Base-by-base conservation (phyloP, 352 stramenopile species). In the Halophytophthora polymorphica region DNA sequence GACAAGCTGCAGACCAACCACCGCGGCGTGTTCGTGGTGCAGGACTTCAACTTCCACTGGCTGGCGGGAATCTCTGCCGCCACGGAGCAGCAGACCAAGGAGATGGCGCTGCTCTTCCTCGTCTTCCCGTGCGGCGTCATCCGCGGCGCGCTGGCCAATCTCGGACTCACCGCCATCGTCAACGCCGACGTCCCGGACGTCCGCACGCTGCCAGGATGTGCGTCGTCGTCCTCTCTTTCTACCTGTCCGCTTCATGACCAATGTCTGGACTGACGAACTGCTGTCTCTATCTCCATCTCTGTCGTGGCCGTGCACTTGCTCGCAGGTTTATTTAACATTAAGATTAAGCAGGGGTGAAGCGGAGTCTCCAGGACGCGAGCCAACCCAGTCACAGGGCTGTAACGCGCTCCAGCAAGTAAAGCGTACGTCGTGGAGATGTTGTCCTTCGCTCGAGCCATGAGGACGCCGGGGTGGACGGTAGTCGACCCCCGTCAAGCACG, bases 1-100 rank as follows among this genome's bases (percentile, higher is more conserved):
- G 95, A 98, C 69, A 98, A 98, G 75, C 71, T 99, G 29, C 95
- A 98, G 79, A 98, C 96, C 19, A 99, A 99, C 73, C 95, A 99
- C 69, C 71, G 93, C 18, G 85, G 85, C 39, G 83, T 95, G 31
- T 96, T 98, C 69, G 96, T 99, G 29, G 78, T 99, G 35, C 96
- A 98, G 66, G 96, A 99, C 71, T 93, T 96, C 48, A 90, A 85
- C 45, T 95, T 98, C 39, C 82, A 85, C 41, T 98, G 93, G 95
- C 66, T 98, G 7, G 69, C 76, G 11, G 68, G 73, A 2, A 91
- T 96, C 41, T 95, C 90, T 3, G 73, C 81, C 22, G 77, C 71
- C 7, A 88, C 59, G 25, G 78, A 93, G 40, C 72, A 89, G 43
- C 79, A 90, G 56, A 91, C 80, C 18, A 87, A 93, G 47, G 90